Percentiles rank a stretch among this genome's conserved stretches.
phyloP scores from a whole-genome alignment of 306 rosid species.

The Medicago lupulina region DNA sequence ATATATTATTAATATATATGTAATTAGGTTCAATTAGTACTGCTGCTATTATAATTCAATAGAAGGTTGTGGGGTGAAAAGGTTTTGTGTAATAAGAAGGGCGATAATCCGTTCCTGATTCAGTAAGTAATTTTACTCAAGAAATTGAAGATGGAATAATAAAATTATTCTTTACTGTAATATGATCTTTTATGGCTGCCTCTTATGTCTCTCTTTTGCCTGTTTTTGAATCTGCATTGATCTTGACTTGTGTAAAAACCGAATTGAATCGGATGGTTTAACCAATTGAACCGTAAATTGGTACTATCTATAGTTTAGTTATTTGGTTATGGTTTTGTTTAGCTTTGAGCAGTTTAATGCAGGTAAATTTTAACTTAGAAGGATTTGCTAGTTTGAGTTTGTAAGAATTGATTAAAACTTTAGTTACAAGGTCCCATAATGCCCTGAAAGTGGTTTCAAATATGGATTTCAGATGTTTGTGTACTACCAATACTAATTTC shows the following conservation, averaged over 20 bases:
- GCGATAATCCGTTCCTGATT: constrained; percentile 48
- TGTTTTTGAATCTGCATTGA: neutral
- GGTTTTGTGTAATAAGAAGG: constrained; percentile 56
- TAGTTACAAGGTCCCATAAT: neutral
- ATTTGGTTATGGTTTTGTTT: neutral
- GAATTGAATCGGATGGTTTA: neutral
- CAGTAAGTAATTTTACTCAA: constrained; percentile 39
- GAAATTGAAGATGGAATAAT: constrained; percentile 53
- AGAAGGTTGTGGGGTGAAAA: constrained; percentile 58
- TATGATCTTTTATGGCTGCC: constrained; percentile 26
- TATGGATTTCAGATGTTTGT: neutral
- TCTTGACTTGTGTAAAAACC: neutral
- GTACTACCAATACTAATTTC: too few relatives aligned
- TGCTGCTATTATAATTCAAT: constrained; percentile 40
- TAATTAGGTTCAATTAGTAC: constrained; percentile 48
- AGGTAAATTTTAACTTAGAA: neutral
- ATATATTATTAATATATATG: constrained; percentile 46
- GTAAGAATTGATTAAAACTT: neutral
- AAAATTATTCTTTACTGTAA: constrained; percentile 66
- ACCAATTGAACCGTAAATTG: neutral
- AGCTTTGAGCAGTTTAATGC: neutral
- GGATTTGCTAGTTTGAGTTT: neutral
- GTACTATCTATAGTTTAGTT: neutral
- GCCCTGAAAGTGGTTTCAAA: neutral
- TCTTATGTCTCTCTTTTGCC: neutral